Percentiles rank a stretch among this genome's conserved stretches.
Conservation (phyloP, 768 basidiomycete species). For the Coprinopsis sp. region DNA sequence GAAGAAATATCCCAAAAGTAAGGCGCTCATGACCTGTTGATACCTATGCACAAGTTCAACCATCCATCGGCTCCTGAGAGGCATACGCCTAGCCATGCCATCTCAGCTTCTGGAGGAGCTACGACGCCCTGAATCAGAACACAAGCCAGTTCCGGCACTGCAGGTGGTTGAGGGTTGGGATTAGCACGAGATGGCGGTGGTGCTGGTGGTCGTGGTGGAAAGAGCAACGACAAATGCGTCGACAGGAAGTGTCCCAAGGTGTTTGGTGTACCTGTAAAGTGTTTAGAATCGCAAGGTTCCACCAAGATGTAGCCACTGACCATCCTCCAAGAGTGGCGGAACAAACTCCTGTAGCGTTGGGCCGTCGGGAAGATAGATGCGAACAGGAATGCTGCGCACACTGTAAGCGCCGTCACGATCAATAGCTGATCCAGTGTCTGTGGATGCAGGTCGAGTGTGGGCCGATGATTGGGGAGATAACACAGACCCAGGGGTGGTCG, state of each 20-base stretch:
- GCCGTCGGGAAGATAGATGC: conserved; percentile 86
- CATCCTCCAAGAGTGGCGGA: conserved; percentile 72
- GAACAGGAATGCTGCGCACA: conserved; percentile 83
- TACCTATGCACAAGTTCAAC: conserved; percentile 83
- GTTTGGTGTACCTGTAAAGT: conserved; percentile 54
- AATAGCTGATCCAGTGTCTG: conserved; percentile 45
- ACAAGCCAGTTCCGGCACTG: conserved; percentile 56
- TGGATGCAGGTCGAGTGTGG: conserved; percentile 61
- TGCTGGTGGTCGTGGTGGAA: conserved; percentile 47
- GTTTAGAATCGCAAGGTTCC: conserved; percentile 1
- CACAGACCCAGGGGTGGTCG: conserved; percentile 64
- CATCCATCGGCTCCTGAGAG: conserved; percentile 93
- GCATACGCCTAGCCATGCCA: conserved; percentile 93
- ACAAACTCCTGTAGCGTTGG: conserved; percentile 90
- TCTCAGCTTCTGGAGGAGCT: conserved; percentile 79
- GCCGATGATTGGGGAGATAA: conserved; percentile 53
- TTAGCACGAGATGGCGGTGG: conserved; percentile 39
- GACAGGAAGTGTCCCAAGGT: conserved; percentile 69
- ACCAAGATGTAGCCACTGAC: conserved; percentile 37
- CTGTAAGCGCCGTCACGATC: conserved; percentile 85
- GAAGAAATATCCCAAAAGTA: background rate
- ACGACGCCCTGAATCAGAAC: conserved; percentile 82
- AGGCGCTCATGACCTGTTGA: conserved; percentile 7
- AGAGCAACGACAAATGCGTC: conserved; percentile 75
- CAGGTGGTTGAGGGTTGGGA: conserved; percentile 31